These are phyloP conservation scores for Debaryomyces tyrocola DNA, from an alignment of 805 yeast species.

Conservation along the genomic window DNA sequence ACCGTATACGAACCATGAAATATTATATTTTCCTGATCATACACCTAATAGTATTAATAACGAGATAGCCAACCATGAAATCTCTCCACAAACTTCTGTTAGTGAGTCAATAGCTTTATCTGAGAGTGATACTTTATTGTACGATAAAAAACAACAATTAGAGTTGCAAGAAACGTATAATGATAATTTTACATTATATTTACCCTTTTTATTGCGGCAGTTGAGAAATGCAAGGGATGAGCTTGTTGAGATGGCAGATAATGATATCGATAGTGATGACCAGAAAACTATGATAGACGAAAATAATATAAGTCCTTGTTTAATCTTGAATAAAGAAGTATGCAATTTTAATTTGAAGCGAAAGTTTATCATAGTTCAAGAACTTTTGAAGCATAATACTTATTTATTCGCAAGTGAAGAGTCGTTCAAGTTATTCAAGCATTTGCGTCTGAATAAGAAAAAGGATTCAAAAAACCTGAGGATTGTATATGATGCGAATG, in stretches of 20 bases:
- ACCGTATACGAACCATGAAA: not conserved
- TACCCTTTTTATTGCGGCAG: constrained; percentile 38
- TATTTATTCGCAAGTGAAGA: constrained; percentile 32
- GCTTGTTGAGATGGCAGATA: not conserved
- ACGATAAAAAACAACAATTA: constrained; percentile 20
- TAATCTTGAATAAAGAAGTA: constrained; percentile 21
- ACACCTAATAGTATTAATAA: not conserved
- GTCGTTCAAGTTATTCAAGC: constrained; percentile 28
- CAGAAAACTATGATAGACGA: constrained; percentile 21
- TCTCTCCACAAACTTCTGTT: not conserved
- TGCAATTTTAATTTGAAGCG: constrained; percentile 28
- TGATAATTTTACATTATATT: constrained; percentile 37
- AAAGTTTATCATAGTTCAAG: constrained; percentile 29
- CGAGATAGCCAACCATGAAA: not conserved
- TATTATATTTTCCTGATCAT: not conserved
- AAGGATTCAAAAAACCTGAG: constrained; percentile 20
- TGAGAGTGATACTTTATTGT: constrained; percentile 36
- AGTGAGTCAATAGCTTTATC: constrained; percentile 26
- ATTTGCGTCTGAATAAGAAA: constrained; percentile 20
- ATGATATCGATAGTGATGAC: constrained; percentile 15
- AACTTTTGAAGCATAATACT: constrained; percentile 26
- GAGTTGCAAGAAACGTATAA: constrained; percentile 36
- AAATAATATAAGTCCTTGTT: constrained; percentile 6
- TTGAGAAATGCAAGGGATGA: constrained; percentile 5
- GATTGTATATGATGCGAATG: constrained; percentile 19